These are phyloP conservation scores for Fraxinus pennsylvanica DNA, from an alignment of 257 asterid species.

Conservation along the genomic window DNA sequence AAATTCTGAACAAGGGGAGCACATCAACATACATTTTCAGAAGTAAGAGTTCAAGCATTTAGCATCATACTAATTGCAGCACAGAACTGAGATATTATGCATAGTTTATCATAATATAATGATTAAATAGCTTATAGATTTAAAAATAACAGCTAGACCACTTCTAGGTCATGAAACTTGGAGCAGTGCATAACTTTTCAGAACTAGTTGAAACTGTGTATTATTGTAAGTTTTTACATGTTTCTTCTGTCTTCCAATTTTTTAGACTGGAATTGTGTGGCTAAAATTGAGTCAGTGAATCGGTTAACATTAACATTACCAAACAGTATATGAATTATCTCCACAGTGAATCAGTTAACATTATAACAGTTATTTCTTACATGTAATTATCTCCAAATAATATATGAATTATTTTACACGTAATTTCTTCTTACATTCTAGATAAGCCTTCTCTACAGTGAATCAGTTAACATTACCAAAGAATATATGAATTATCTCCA, in stretches of 20 bases:
- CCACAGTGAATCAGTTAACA: too few species aligned
- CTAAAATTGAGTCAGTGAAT: too few species aligned
- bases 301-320: too few species aligned
- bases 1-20: constrained; percentile 3
- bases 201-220: not conserved
- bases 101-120: not conserved
- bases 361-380: too few species aligned
- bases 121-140: not conserved
- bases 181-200: not conserved
- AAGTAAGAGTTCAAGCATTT: constrained; percentile 4
- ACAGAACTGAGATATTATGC: not conserved
- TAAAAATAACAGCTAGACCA: not conserved
- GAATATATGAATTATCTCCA: not conserved
- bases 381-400: too few species aligned
- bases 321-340: too few species aligned
- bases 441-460: not conserved
- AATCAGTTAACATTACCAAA: not conserved
- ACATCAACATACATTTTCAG: not conserved
- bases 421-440: too few species aligned
- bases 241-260: too few species aligned
- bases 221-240: not conserved
- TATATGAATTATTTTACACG: too few species aligned
- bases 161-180: not conserved
- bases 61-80: not conserved
- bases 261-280: too few species aligned